These are phyloP conservation scores for Stevia rebaudiana DNA, from an alignment of 140 eudicot species.

Conservation along the genomic window DNA sequence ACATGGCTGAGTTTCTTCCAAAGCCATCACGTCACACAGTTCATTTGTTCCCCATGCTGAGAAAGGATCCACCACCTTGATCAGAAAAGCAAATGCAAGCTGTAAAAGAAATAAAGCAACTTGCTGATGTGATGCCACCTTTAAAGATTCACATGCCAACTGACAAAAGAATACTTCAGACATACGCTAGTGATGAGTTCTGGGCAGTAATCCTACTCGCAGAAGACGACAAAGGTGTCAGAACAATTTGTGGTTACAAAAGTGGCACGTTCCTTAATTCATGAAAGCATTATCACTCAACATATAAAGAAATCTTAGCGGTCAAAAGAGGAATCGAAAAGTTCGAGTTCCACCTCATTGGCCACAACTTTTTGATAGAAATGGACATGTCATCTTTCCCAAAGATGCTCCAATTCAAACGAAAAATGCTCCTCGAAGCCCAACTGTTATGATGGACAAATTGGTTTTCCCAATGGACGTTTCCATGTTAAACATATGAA, in stretches of 20 bases:
- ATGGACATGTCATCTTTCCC: too few species aligned
- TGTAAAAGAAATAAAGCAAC: background rate
- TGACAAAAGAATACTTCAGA: background rate
- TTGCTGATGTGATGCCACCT: background rate
- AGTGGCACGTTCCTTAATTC: background rate
- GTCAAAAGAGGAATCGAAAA: background rate
- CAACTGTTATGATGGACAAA: too few species aligned
- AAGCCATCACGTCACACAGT: too few species aligned
- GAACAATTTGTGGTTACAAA: background rate
- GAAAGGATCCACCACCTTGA: too few species aligned
- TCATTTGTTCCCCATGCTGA: too few species aligned
- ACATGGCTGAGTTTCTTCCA: background rate
- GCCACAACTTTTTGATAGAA: too few species aligned
- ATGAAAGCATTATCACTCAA: background rate
- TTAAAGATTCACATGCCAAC: background rate
- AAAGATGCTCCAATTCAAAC: too few species aligned
- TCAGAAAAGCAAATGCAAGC: too few species aligned
- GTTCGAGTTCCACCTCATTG: background rate
- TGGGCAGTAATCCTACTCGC: background rate
- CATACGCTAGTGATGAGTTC: background rate
- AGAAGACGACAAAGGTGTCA: background rate
- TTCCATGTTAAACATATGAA: too few species aligned
- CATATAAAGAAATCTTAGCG: background rate
- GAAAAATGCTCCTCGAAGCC: too few species aligned
- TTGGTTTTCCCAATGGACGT: too few species aligned